phyloP scores from a whole-genome alignment of 345 rosid genomes.

The Dovyalis caffra region DNA sequence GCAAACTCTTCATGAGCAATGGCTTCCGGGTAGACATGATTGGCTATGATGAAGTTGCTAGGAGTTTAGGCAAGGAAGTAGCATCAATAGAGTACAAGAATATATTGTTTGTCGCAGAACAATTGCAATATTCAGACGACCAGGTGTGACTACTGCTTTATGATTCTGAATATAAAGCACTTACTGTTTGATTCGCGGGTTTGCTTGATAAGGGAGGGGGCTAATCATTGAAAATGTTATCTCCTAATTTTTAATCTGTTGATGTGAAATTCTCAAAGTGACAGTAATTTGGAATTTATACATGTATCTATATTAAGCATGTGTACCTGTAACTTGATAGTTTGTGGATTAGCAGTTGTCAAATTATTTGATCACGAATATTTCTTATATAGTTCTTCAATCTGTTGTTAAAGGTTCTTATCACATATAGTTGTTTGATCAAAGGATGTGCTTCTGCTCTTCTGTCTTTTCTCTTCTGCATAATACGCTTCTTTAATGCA shows the following conservation, averaged over 20 bases:
- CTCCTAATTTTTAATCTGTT: neutral
- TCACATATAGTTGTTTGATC: neutral
- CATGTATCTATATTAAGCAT: neutral
- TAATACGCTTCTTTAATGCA: too few species aligned
- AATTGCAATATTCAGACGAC: conserved; percentile 75
- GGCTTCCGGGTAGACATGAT: conserved; percentile 54
- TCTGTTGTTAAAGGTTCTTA: neutral
- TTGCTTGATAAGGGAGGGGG: neutral
- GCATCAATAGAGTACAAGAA: conserved; percentile 39
- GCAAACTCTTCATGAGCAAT: conserved; percentile 65
- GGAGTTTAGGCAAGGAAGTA: conserved; percentile 50
- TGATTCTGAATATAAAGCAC: neutral
- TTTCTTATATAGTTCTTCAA: neutral
- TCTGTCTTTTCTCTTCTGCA: too few species aligned
- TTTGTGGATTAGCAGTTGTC: neutral
- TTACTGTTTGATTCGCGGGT: neutral
- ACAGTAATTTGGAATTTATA: neutral
- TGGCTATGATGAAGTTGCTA: conserved; percentile 52
- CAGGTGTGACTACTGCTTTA: conserved; percentile 52
- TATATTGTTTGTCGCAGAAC: conserved; percentile 69
- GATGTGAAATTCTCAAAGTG: neutral
- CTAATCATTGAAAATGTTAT: neutral
- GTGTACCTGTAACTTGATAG: neutral
- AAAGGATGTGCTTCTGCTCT: too few species aligned
- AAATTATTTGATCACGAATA: too few species aligned